Conservation (phyloP, 2,329 filamentous ascomycete species). For the Geoglossum cookeanum region DNA sequence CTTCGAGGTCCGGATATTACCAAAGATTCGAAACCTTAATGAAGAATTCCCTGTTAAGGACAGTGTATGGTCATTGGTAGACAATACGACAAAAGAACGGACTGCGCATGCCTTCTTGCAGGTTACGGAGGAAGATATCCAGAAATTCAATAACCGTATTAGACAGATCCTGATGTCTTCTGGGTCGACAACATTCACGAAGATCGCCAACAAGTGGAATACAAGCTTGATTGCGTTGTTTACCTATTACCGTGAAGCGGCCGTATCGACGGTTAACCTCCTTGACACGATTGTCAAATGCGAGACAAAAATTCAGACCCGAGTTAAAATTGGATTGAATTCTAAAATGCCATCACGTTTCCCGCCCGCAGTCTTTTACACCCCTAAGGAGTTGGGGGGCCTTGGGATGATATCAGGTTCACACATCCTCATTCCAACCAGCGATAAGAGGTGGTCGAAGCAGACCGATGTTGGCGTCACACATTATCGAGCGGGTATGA, state of each 20-base stretch:
- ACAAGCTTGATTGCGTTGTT: slow-evolving; percentile 92
- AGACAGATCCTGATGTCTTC: slow-evolving; percentile 98
- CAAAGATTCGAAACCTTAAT: slow-evolving; percentile 85
- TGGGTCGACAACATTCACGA: slow-evolving; percentile 97
- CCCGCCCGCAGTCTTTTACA: slow-evolving; percentile 96
- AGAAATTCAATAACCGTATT: slow-evolving; percentile 98
- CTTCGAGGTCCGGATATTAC: slow-evolving; percentile 89
- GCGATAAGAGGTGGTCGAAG: slow-evolving; percentile 95
- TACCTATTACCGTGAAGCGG: slow-evolving; percentile 95
- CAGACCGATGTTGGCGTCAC: slow-evolving; percentile 95
- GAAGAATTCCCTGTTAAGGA: slow-evolving; percentile 97
- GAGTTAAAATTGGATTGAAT: slow-evolving; percentile 96
- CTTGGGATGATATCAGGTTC: slow-evolving; percentile 98
- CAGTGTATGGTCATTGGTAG: slow-evolving; percentile 92
- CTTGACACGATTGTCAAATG: slow-evolving; percentile 98
- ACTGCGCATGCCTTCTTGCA: slow-evolving; percentile 95
- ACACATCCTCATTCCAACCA: slow-evolving; percentile 91
- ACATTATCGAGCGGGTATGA: slow-evolving; percentile 95
- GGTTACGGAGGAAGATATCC: slow-evolving; percentile 92
- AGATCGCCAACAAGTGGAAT: slow-evolving; percentile 99
- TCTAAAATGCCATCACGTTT: slow-evolving; percentile 99
- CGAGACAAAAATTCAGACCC: slow-evolving; percentile 97
- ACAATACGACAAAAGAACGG: slow-evolving; percentile 90
- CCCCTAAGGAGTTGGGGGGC: slow-evolving; percentile 90
- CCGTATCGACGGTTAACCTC: slow-evolving; percentile 82